These are phyloP conservation scores for Hirsutella minnesotensis DNA, from an alignment of 2,329 filamentous ascomycete species.

Conservation along the genomic window DNA sequence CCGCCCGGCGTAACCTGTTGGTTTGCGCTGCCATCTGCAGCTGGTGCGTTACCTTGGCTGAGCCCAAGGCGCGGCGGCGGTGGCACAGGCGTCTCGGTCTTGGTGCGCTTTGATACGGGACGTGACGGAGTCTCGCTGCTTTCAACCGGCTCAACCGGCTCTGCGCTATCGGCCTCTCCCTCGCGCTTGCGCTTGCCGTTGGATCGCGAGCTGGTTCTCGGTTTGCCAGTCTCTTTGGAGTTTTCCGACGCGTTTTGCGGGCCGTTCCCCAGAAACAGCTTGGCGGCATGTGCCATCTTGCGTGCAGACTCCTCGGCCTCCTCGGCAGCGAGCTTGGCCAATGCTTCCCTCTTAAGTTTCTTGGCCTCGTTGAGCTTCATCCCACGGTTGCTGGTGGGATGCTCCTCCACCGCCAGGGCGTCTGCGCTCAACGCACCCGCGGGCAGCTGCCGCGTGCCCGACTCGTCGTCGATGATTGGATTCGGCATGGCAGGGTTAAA, in stretches of 20 bases:
- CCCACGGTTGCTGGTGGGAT: slow-evolving; percentile 56
- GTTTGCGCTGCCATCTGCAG: slow-evolving; percentile 13
- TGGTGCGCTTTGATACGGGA: slow-evolving; percentile 37
- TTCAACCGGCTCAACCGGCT: slow-evolving; percentile 15
- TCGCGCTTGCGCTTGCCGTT: slow-evolving; percentile 35
- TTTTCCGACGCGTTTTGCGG: slow-evolving; percentile 15
- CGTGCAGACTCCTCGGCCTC: slow-evolving; percentile 47
- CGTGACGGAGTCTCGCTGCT: slow-evolving; percentile 14
- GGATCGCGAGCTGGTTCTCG: slow-evolving; percentile 18
- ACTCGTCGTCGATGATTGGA: slow-evolving; percentile 32
- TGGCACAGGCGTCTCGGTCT: slow-evolving; percentile 46
- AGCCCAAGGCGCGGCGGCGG: slow-evolving; percentile 25
- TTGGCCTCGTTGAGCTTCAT: slow-evolving; percentile 73
- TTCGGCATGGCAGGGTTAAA: slow-evolving; percentile 36
- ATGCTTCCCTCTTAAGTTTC: slow-evolving; percentile 56
- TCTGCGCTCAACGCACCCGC: slow-evolving; percentile 49
- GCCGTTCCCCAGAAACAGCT: slow-evolving; percentile 24
- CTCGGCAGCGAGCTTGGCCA: slow-evolving; percentile 49
- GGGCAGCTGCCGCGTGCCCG: slow-evolving; percentile 39
- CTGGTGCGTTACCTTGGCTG: slow-evolving; percentile 15
- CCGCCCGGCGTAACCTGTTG: slow-evolving; percentile 3
- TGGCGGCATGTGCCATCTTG: slow-evolving; percentile 37
- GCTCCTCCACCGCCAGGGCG: slow-evolving; percentile 45
- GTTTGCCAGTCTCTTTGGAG: slow-evolving; percentile 16
- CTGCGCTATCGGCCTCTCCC: slow-evolving; percentile 18